Conservation (phyloP, 306 rosid species). For the Abrus precatorius region DNA sequence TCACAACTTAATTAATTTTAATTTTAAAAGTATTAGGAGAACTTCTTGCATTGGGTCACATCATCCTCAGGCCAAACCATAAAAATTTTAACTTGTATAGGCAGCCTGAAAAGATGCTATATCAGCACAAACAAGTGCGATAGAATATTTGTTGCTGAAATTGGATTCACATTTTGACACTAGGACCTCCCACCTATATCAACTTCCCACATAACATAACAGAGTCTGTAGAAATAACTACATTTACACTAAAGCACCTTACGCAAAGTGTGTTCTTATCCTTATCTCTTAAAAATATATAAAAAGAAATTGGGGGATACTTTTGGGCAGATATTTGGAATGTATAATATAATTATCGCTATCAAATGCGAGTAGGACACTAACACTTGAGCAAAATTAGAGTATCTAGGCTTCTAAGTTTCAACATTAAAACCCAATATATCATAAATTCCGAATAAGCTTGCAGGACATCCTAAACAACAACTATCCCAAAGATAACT, state of each 20-base stretch:
- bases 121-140: background rate
- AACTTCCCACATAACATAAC: background rate
- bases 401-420: no score
- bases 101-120: background rate
- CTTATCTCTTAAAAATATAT: background rate
- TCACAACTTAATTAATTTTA: background rate
- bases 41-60: background rate
- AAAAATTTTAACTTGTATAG: background rate
- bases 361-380: no score
- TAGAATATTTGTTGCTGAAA: background rate
- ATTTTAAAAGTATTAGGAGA: background rate
- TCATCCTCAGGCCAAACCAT: background rate
- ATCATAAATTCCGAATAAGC: slow-evolving; percentile 1
- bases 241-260: background rate
- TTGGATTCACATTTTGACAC: slow-evolving; percentile 8
- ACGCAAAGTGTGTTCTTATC: background rate
- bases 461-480: background rate
- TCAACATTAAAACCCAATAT: background rate
- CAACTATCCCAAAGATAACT: background rate
- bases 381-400: no score
- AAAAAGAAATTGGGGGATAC: no score
- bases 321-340: no score
- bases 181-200: slow-evolving; percentile 1
- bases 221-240: slow-evolving; percentile 2
- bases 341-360: no score